These are phyloP conservation scores for Leucosporidium yakuticum DNA, from an alignment of 768 basidiomycete species.

Conservation along the genomic window DNA sequence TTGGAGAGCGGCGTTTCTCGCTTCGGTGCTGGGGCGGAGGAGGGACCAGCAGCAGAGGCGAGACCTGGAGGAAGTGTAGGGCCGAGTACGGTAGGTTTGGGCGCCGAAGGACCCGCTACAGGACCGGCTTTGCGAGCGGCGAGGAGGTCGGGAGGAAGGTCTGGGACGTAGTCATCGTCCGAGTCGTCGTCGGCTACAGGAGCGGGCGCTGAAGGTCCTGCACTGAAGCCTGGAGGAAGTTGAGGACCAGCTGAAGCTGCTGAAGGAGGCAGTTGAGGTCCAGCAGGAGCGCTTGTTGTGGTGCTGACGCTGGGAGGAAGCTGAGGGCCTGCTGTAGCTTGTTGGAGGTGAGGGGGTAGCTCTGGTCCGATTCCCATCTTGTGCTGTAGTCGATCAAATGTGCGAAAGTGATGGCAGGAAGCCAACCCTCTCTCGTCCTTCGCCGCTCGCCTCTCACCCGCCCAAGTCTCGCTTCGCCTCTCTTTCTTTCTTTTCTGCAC, in stretches of 20 bases:
- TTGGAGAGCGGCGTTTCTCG: conserved; percentile 16
- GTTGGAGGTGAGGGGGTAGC: conserved; percentile 1
- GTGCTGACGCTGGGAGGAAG: conserved; percentile 52
- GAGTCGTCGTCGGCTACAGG: conserved; percentile 13
- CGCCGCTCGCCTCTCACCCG: not conserved
- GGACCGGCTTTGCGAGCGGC: conserved; percentile 46
- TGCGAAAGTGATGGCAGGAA: not conserved
- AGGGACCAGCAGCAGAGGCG: not conserved
- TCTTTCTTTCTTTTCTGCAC: not conserved
- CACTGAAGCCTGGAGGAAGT: not conserved
- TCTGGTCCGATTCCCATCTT: not conserved
- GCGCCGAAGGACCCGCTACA: conserved; percentile 39
- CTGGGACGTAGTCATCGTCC: conserved; percentile 64
- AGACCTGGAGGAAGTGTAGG: conserved; percentile 21
- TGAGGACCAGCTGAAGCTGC: not conserved
- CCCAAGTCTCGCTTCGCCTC: not conserved
- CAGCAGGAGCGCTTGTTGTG: not conserved
- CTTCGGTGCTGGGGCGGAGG: not conserved
- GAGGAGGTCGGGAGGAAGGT: conserved; percentile 65
- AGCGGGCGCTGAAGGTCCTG: not conserved
- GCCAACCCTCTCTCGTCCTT: not conserved
- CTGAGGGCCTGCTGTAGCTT: conserved; percentile 49
- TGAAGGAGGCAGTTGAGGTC: not conserved
- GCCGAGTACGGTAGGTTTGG: conserved; percentile 18
- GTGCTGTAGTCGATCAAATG: not conserved